phyloP scores from a whole-genome alignment of 768 basidiomycete species.

The Tephrocybe sp. region DNA sequence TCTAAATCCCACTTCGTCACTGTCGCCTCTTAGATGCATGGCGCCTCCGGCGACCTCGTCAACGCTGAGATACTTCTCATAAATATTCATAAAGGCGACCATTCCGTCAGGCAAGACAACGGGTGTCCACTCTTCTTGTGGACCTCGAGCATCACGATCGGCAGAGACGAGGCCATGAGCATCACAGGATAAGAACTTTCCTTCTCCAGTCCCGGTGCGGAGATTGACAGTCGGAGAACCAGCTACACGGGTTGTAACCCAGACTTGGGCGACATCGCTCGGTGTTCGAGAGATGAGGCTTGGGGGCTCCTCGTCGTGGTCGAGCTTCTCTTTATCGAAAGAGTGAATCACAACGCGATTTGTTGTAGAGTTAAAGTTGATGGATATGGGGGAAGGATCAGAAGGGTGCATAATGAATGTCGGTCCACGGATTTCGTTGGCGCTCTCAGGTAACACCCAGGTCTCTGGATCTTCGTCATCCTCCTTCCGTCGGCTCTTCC shows the following conservation, averaged over 20 bases:
- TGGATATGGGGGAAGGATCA: conserved; percentile 70
- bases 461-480: conserved; percentile 69
- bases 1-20: conserved; percentile 78
- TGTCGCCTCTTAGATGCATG: conserved; percentile 77
- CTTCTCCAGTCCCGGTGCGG: conserved; percentile 82
- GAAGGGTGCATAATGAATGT: conserved; percentile 84
- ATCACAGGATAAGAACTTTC: conserved; percentile 89
- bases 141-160: conserved; percentile 85
- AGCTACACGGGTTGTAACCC: conserved; percentile 86
- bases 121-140: conserved; percentile 93
- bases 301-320: conserved; percentile 40
- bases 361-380: conserved; percentile 78
- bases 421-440: conserved; percentile 80
- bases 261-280: conserved; percentile 83
- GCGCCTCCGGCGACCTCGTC: conserved; percentile 87
- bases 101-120: conserved; percentile 80
- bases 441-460: conserved; percentile 74
- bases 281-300: conserved; percentile 66
- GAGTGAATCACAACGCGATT: conserved; percentile 65
- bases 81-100: conserved; percentile 85
- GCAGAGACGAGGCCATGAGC: conserved; percentile 80
- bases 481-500: conserved; percentile 45
- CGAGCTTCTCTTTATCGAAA: conserved; percentile 56
- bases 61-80: conserved; percentile 82
- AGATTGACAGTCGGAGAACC: conserved; percentile 84